Conservation (phyloP, 257 asterid species). For the Gynochthodes officinalis region DNA sequence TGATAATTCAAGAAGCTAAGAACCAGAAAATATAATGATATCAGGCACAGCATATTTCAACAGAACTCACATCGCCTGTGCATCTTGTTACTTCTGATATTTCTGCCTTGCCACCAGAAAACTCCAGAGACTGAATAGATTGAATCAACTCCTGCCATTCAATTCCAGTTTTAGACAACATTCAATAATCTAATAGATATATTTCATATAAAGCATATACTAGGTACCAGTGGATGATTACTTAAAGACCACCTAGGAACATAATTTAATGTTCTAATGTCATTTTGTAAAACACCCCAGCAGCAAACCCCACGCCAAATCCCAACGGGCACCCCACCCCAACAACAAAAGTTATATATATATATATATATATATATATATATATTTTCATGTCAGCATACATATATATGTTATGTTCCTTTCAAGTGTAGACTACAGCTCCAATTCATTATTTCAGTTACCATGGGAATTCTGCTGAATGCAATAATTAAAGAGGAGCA, state of each 20-base stretch:
- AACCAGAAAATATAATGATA: neutral
- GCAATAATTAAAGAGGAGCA: neutral
- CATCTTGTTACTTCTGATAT: conserved; percentile 79
- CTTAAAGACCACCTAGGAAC: no score
- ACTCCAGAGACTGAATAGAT: conserved; percentile 56
- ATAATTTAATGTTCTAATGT: neutral
- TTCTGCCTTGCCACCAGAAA: conserved; percentile 75
- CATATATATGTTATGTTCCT: neutral
- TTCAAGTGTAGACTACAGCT: neutral
- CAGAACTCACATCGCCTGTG: conserved; percentile 82
- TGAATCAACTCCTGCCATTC: conserved; percentile 73
- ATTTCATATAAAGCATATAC: no score
- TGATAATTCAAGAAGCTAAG: neutral
- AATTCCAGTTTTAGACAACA: conserved; percentile 10
- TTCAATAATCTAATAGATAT: neutral
- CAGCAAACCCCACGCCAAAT: neutral
- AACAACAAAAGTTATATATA: no score
- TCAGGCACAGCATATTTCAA: conserved; percentile 1
- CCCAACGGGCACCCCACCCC: no score
- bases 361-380: no score
- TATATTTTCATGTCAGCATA: no score
- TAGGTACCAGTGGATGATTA: no score
- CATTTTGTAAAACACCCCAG: neutral
- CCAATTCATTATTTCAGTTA: neutral
- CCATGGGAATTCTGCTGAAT: neutral